These are phyloP conservation scores for Orobanche coerulescens DNA, from an alignment of 257 asterid genomes.

Conservation along the genomic window DNA sequence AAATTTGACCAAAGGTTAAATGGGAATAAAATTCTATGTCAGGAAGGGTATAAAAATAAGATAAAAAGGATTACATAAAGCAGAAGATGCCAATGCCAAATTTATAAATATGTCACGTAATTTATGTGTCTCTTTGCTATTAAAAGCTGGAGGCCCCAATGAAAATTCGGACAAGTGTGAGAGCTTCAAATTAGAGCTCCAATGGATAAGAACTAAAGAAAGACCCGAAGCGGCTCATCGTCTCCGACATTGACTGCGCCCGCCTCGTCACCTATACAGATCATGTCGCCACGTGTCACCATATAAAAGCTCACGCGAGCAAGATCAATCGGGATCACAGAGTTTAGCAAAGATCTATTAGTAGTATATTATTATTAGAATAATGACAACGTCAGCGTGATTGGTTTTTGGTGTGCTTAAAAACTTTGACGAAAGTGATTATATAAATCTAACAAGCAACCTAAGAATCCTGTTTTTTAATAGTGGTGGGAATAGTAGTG, in stretches of 20 bases:
- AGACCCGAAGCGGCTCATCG: conserved; percentile 27
- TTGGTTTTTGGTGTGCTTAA: conserved; percentile 27
- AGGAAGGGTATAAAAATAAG: too few relatives aligned
- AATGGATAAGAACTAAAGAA: conserved; percentile 32
- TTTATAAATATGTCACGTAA: too few relatives aligned
- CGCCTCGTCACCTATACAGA: background rate
- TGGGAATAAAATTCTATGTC: too few relatives aligned
- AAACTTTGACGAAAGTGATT: conserved; percentile 28
- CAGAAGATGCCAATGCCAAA: too few relatives aligned
- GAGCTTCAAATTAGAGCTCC: conserved; percentile 22
- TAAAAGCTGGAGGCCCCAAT: conserved; percentile 24
- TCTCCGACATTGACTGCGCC: conserved; percentile 22
- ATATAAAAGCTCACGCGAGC: background rate
- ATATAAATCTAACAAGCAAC: conserved; percentile 14
- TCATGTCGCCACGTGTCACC: conserved; percentile 21
- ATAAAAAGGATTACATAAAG: too few relatives aligned
- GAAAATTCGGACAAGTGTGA: conserved; percentile 29
- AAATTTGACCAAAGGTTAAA: too few relatives aligned
- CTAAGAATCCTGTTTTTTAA: background rate
- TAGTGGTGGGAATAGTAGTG: background rate
- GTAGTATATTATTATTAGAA: background rate
- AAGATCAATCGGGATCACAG: conserved; percentile 15
- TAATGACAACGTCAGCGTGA: conserved; percentile 8
- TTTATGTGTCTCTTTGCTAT: too few relatives aligned
- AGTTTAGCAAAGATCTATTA: background rate